Evolutionary conservation across 768 basidiomycete species (phyloP).

Genomic region (Sarcodon aspratus): DNA sequence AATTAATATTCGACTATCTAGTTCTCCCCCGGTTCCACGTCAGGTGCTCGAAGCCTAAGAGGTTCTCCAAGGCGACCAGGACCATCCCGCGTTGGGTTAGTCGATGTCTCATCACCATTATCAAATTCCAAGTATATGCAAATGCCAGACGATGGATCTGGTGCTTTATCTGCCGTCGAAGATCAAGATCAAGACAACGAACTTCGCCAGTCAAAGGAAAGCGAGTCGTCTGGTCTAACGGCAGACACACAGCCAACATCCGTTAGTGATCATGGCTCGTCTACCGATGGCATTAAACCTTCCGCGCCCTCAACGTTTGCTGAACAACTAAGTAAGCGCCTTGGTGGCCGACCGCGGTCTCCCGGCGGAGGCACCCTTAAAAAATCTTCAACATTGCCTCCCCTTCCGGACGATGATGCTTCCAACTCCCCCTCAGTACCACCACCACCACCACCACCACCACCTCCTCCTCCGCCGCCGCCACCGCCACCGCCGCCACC

Average conservation of each 20-base stretch:
- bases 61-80: slow-evolving; percentile 53
- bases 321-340: slow-evolving; percentile 51
- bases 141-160: no score
- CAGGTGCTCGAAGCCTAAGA: slow-evolving; percentile 58
- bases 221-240: slow-evolving; percentile 36
- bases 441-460: slow-evolving; percentile 25
- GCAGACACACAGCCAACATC: slow-evolving; percentile 50
- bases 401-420: slow-evolving; percentile 19
- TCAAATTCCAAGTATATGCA: slow-evolving; percentile 21
- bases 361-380: slow-evolving; percentile 29
- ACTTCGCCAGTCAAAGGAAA: slow-evolving; percentile 25
- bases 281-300: slow-evolving; percentile 23
- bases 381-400: slow-evolving; percentile 2
- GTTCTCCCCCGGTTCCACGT: slow-evolving; percentile 18
- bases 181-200: slow-evolving; percentile 50
- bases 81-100: slow-evolving; percentile 13
- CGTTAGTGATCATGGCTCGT: slow-evolving; percentile 30
- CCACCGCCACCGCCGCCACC: slow-evolving; percentile 21
- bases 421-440: slow-evolving; percentile 17
- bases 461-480: slow-evolving; percentile 19
- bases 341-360: slow-evolving; percentile 30
- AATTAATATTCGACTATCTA: no score
- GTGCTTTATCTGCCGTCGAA: slow-evolving; percentile 22
- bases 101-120: slow-evolving; percentile 28
- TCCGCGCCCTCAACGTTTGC: slow-evolving; percentile 38